A percentile compares a stretch with the other conserved stretches of the same genome.
These are phyloP conservation scores for Rhizopogon vinicolor DNA, from an alignment of 768 basidiomycete species.

Conservation along the genomic window DNA sequence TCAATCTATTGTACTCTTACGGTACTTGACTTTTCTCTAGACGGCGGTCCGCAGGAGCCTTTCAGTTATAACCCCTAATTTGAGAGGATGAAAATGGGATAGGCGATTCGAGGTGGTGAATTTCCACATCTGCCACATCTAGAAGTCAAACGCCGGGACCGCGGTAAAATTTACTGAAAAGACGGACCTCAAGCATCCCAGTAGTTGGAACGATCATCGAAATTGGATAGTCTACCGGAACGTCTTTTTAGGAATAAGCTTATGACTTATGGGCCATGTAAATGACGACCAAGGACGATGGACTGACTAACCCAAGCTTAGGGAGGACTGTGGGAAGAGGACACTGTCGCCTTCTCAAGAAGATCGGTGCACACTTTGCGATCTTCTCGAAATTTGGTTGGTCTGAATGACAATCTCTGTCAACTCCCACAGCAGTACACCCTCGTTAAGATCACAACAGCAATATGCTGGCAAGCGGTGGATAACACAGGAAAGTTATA, in stretches of 20 bases:
- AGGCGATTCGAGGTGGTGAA: conserved; percentile 88
- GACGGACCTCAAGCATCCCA: conserved; percentile 61
- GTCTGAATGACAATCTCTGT: not conserved
- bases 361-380: too few species aligned
- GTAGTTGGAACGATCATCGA: too few species aligned
- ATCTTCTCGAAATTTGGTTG: not conserved
- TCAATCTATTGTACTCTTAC: conserved; percentile 63
- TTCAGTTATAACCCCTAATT: conserved; percentile 58
- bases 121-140: conserved; percentile 67
- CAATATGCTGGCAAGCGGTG: not conserved
- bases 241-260: too few species aligned
- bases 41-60: conserved; percentile 82
- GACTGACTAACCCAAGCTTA: too few species aligned
- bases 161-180: too few species aligned
- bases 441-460: not conserved
- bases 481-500: not conserved
- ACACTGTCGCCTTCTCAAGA: too few species aligned
- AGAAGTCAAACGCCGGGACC: not conserved
- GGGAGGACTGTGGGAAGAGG: too few species aligned
- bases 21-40: conserved; percentile 61
- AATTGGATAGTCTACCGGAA: too few species aligned
- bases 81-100: conserved; percentile 66
- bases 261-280: too few species aligned
- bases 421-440: conserved; percentile 1
- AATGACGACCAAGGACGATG: too few species aligned